Conservation (phyloP, 805 yeast species). For the Zygoascus ofunaensis region DNA sequence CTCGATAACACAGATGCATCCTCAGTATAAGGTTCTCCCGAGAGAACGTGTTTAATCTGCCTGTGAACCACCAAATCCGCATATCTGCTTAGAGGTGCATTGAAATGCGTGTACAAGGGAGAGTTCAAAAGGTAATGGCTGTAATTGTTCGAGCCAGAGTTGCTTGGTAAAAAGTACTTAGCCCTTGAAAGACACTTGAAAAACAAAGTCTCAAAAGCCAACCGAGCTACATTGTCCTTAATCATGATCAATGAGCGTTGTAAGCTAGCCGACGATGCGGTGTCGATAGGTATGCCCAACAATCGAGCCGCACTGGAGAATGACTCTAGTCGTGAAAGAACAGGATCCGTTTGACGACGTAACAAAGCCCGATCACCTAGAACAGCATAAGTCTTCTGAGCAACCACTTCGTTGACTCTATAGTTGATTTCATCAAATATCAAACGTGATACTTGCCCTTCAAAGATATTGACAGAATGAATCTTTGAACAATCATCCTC, state of each 20-base stretch:
- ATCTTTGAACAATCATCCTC: slow-evolving; percentile 78
- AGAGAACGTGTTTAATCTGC: slow-evolving; percentile 65
- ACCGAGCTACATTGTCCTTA: slow-evolving; percentile 52
- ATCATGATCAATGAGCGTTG: slow-evolving; percentile 61
- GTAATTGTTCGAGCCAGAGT: slow-evolving; percentile 58
- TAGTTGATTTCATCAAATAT: slow-evolving; percentile 68
- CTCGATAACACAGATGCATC: slow-evolving; percentile 54
- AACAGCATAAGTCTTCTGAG: slow-evolving; percentile 63
- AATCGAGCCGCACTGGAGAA: slow-evolving; percentile 63
- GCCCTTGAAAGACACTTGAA: slow-evolving; percentile 79
- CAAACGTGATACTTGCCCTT: slow-evolving; percentile 41
- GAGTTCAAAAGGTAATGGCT: slow-evolving; percentile 75
- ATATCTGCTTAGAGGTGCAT: slow-evolving; percentile 85
- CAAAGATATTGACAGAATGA: slow-evolving; percentile 50
- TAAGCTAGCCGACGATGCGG: slow-evolving; percentile 60
- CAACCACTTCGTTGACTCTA: slow-evolving; percentile 77
- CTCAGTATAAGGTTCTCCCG: slow-evolving; percentile 25
- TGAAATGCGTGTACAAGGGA: slow-evolving; percentile 86
- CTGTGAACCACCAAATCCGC: slow-evolving; percentile 90
- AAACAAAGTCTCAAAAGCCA: slow-evolving; percentile 68
- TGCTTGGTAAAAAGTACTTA: slow-evolving; percentile 81
- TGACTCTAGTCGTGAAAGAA: slow-evolving; percentile 68
- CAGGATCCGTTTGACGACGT: slow-evolving; percentile 82
- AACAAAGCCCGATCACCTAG: slow-evolving; percentile 76
- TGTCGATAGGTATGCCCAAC: slow-evolving; percentile 50